Evolutionary conservation across 73 alveolate genomes (phyloP).

Genomic region (Tetrahymena thermophila): DNA sequence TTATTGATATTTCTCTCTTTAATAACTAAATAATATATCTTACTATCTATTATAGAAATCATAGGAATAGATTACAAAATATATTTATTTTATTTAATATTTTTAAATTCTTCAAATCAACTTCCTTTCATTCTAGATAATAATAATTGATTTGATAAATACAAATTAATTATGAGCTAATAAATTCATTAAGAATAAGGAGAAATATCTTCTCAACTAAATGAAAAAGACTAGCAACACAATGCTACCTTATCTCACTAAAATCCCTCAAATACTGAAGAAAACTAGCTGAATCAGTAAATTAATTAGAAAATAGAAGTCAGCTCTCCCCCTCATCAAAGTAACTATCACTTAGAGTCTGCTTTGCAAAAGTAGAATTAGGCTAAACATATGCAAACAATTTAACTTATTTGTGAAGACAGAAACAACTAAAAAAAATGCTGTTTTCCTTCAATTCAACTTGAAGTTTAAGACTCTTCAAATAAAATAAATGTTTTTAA

Average conservation of each 20-base stretch:
- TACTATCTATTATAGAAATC: too few species aligned
- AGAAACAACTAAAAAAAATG: not conserved
- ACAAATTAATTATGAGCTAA: not conserved
- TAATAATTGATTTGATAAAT: not conserved
- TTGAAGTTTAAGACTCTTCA: not conserved
- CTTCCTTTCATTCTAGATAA: not conserved
- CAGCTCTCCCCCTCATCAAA: not conserved
- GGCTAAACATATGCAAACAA: not conserved
- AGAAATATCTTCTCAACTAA: not conserved
- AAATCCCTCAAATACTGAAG: too few species aligned
- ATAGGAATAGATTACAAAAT: not conserved
- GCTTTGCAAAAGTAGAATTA: not conserved
- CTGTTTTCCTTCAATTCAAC: not conserved
- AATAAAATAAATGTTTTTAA: not conserved
- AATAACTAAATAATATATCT: too few species aligned
- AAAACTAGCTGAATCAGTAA: not conserved
- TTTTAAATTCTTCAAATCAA: not conserved
- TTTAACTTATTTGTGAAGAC: not conserved
- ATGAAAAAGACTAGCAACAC: not conserved
- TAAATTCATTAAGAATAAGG: not conserved
- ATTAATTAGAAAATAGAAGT: not conserved
- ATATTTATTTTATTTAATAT: too few species aligned
- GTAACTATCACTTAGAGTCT: not conserved
- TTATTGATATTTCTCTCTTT: too few species aligned
- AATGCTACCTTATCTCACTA: not conserved